Conservation (phyloP, 495 filamentous ascomycete genomes). For the Aspergillus campestris region DNA sequence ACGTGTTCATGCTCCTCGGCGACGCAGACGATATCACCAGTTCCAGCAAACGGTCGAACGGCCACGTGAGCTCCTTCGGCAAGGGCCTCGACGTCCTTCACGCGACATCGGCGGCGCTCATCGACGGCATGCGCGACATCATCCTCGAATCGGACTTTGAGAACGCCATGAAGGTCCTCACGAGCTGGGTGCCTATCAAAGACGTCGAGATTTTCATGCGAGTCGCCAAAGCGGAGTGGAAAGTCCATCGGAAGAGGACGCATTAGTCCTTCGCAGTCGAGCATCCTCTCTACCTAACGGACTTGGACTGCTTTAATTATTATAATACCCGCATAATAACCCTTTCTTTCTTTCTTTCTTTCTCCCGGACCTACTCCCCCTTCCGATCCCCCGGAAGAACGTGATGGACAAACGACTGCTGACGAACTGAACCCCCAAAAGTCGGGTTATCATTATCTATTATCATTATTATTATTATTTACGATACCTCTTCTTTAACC, state of each 20-base stretch:
- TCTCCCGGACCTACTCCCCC: constrained; percentile 5
- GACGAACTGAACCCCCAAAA: background rate
- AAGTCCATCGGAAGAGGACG: constrained; percentile 49
- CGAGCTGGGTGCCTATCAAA: constrained; percentile 89
- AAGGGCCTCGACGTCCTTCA: constrained; percentile 83
- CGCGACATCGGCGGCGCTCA: constrained; percentile 81
- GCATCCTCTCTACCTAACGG: too few relatives aligned
- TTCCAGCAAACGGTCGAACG: constrained; percentile 40
- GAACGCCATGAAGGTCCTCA: constrained; percentile 95
- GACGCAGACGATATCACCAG: constrained; percentile 44
- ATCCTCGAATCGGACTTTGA: constrained; percentile 94
- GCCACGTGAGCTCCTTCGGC: constrained; percentile 37
- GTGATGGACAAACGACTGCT: background rate
- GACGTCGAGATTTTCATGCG: constrained; percentile 94
- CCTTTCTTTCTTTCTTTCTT: constrained; percentile 14
- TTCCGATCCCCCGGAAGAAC: constrained; percentile 1
- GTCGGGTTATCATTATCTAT: background rate
- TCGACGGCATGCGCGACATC: constrained; percentile 86
- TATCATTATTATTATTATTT: background rate
- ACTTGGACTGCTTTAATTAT: constrained; percentile 13
- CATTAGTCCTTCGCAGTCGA: constrained; percentile 5
- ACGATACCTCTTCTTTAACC: too few relatives aligned
- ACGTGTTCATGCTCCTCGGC: constrained; percentile 96
- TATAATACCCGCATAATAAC: background rate
- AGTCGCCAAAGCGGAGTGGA: constrained; percentile 89